Conservation (phyloP, 805 yeast genomes). For the Grigorovia transvaalensis region DNA sequence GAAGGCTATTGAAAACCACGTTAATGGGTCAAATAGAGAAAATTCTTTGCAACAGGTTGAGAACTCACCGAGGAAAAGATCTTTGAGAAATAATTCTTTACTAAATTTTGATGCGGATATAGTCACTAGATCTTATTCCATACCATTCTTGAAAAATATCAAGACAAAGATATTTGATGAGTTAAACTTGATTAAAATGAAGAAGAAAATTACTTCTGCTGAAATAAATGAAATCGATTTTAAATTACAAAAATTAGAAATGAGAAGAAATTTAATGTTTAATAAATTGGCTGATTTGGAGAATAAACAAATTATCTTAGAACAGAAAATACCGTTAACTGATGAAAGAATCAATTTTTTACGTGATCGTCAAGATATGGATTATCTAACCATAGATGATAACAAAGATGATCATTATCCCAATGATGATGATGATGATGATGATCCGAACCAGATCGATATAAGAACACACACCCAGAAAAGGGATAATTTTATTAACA, state of each 20-base stretch:
- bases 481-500: too few species aligned
- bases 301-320: conserved; percentile 47
- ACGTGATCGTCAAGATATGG: conserved; percentile 18
- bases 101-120: conserved; percentile 33
- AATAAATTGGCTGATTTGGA: conserved; percentile 52
- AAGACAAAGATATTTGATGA: conserved; percentile 34
- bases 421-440: too few species aligned
- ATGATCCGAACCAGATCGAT: too few species aligned
- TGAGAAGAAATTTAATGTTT: conserved; percentile 43
- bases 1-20: conserved; percentile 1
- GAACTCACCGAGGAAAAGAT: neutral
- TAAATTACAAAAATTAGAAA: conserved; percentile 42
- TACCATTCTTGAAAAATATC: conserved; percentile 30
- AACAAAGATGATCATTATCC: conserved; percentile 11
- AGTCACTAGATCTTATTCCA: conserved; percentile 35
- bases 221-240: conserved; percentile 57
- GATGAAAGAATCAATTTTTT: conserved; percentile 36
- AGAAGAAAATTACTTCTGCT: conserved; percentile 52
- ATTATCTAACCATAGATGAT: conserved; percentile 26
- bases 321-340: conserved; percentile 36
- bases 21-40: conserved; percentile 9
- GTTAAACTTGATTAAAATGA: conserved; percentile 47
- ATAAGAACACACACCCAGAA: too few species aligned
- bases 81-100: conserved; percentile 14
- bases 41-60: neutral